Evolutionary conservation across 2,329 filamentous ascomycete genomes (phyloP).

Genomic region (Fusarium sp.): DNA sequence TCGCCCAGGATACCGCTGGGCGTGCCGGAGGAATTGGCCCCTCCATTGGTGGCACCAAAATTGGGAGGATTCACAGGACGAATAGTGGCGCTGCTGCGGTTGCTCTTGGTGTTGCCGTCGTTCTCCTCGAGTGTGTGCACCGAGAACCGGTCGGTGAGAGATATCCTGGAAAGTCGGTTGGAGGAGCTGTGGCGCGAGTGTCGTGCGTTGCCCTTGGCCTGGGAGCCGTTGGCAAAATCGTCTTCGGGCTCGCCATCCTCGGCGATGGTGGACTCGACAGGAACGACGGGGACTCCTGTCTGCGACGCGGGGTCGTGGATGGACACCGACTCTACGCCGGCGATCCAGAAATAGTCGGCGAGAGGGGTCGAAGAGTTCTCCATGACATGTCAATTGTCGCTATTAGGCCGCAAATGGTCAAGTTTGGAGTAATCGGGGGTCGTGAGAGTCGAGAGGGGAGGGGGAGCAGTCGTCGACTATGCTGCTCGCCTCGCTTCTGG

Average conservation of each 20-base stretch:
- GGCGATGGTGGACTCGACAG: conserved; percentile 69
- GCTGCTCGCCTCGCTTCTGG: conserved; percentile 25
- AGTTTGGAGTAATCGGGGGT: conserved; percentile 11
- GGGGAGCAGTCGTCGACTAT: conserved; percentile 14
- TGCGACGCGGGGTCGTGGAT: conserved; percentile 67
- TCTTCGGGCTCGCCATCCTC: conserved; percentile 71
- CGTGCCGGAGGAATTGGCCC: conserved; percentile 28
- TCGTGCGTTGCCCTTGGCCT: conserved; percentile 50
- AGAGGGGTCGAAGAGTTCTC: conserved; percentile 73
- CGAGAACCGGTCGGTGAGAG: conserved; percentile 64
- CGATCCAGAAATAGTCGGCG: conserved; percentile 83
- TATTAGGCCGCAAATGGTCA: conserved; percentile 42
- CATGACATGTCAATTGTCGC: conserved; percentile 63
- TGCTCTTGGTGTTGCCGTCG: conserved; percentile 70
- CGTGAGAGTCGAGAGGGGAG: conserved; percentile 6
- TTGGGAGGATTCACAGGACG: conserved; percentile 55
- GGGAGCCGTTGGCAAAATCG: conserved; percentile 48
- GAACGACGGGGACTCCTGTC: conserved; percentile 37
- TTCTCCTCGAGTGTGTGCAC: conserved; percentile 68
- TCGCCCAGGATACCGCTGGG: conserved; percentile 46
- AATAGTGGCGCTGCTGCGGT: conserved; percentile 75
- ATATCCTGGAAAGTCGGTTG: conserved; percentile 68
- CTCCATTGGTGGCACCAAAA: conserved; percentile 44
- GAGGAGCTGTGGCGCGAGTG: conserved; percentile 73
- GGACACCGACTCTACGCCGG: conserved; percentile 75